Evolutionary conservation across 106 monocot genomes (phyloP).

Genomic region (Allium fistulosum): DNA sequence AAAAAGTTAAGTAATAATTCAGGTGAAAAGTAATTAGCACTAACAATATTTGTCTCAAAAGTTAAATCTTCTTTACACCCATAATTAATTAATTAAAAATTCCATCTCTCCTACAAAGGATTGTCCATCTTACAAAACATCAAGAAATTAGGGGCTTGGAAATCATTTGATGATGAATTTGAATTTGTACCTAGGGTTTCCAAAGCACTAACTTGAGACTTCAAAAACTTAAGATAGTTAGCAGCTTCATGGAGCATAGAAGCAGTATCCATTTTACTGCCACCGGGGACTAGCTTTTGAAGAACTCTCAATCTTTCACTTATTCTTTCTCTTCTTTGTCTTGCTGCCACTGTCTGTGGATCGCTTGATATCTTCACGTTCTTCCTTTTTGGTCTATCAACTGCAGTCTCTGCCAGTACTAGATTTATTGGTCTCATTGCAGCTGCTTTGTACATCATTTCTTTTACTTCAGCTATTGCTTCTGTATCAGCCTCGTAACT

Average conservation of each 20-base stretch:
- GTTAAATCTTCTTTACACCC: too few species aligned
- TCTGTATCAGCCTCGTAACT: constrained; percentile 40
- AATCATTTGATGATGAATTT: not conserved
- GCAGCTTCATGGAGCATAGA: constrained; percentile 91
- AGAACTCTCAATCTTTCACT: constrained; percentile 62
- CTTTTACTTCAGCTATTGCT: constrained; percentile 65
- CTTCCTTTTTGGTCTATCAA: constrained; percentile 53
- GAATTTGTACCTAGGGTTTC: constrained; percentile 25
- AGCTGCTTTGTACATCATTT: constrained; percentile 81
- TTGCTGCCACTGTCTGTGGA: constrained; percentile 78
- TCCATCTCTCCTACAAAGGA: too few species aligned
- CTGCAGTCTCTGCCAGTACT: constrained; percentile 16
- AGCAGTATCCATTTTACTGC: constrained; percentile 84
- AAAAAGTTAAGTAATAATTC: not conserved
- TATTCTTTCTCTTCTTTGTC: constrained; percentile 68
- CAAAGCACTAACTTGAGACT: constrained; percentile 50
- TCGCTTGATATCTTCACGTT: constrained; percentile 81
- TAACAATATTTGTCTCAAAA: not conserved
- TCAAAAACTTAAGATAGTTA: constrained; percentile 83
- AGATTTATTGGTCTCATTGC: constrained; percentile 53
- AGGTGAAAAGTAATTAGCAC: not conserved
- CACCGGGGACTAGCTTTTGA: constrained; percentile 66
- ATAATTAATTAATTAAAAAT: too few species aligned
- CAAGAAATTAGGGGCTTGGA: not conserved
- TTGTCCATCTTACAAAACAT: too few species aligned